Evolutionary conservation across 495 filamentous ascomycete species (phyloP).

Genomic region (Cryomyces minteri): DNA sequence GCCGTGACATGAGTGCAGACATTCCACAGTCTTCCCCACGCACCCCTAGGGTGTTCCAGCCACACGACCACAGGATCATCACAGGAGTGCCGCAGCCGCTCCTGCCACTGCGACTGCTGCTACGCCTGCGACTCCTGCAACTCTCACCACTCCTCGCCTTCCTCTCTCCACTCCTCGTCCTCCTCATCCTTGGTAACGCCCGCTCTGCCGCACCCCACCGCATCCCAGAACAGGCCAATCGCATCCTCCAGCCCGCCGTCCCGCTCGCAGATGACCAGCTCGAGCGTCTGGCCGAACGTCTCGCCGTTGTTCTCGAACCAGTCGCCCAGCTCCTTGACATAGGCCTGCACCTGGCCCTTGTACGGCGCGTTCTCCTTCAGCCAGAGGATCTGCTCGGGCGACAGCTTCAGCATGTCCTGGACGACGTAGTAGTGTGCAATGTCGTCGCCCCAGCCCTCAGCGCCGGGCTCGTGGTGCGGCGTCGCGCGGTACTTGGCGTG

Average conservation of each 20-base stretch:
- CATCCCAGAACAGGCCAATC: no score
- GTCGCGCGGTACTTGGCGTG: conserved; percentile 12
- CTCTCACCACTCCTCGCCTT: no score
- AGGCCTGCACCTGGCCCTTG: conserved; percentile 35
- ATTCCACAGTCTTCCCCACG: no score
- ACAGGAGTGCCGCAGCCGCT: no score
- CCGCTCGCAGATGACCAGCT: conserved; percentile 35
- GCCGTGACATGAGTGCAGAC: no score
- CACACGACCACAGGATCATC: no score
- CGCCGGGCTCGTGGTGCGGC: conserved; percentile 19
- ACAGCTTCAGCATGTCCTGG: conserved; percentile 47
- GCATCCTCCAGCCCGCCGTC: neutral
- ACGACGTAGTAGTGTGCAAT: conserved; percentile 44
- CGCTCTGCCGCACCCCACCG: no score
- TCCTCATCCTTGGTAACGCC: no score
- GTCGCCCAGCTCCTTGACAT: conserved; percentile 30
- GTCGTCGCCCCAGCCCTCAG: conserved; percentile 44
- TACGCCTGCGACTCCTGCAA: no score
- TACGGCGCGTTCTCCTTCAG: conserved; percentile 32
- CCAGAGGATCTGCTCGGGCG: conserved; percentile 38
- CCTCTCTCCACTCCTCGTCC: no score
- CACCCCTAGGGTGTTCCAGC: no score
- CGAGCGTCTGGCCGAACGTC: conserved; percentile 32
- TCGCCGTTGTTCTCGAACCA: conserved; percentile 50
- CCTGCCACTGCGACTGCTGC: no score